These are phyloP conservation scores for Aristolochia californica DNA, from an alignment of 164 flowering plant species.

Conservation along the genomic window DNA sequence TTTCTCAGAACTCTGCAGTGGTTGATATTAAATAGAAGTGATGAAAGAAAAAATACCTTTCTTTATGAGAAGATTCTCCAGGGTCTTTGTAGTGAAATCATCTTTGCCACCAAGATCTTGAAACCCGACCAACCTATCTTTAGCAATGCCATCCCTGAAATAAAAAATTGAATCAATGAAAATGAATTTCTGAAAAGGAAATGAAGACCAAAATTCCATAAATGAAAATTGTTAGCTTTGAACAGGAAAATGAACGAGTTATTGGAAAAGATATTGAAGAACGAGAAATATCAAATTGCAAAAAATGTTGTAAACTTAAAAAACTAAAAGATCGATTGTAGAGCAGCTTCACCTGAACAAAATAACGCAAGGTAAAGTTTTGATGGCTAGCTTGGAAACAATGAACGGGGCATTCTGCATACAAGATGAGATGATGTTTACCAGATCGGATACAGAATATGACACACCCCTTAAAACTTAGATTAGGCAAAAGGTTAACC, in stretches of 20 bases:
- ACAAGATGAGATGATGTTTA: too few relatives aligned
- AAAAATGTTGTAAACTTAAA: too few relatives aligned
- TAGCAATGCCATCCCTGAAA: slow-evolving; percentile 80
- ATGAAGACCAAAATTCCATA: too few relatives aligned
- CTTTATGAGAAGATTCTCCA: slow-evolving; percentile 58
- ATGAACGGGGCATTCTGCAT: slow-evolving; percentile 98
- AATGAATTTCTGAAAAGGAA: slow-evolving; percentile 11
- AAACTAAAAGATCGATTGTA: too few relatives aligned
- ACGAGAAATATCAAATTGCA: too few relatives aligned
- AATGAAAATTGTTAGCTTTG: too few relatives aligned
- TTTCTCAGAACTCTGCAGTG: too few relatives aligned
- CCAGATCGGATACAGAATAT: too few relatives aligned
- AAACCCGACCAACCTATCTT: slow-evolving; percentile 79
- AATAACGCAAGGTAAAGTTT: slow-evolving; percentile 90
- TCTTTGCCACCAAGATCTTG: slow-evolving; percentile 92
- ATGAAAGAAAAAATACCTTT: slow-evolving; percentile 40
- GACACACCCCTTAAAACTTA: too few relatives aligned
- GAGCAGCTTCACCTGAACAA: slow-evolving; percentile 58
- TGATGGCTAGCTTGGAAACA: slow-evolving; percentile 68
- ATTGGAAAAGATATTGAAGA: too few relatives aligned
- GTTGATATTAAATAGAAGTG: not conserved
- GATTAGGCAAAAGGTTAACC: slow-evolving; percentile 50
- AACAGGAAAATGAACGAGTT: too few relatives aligned
- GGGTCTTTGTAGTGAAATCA: slow-evolving; percentile 62
- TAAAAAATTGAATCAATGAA: too few relatives aligned